Evolutionary conservation across 768 basidiomycete species (phyloP), one percentile per base, ranked within the genome.

Genomic region (Rhodotorula paludigena): DNA sequence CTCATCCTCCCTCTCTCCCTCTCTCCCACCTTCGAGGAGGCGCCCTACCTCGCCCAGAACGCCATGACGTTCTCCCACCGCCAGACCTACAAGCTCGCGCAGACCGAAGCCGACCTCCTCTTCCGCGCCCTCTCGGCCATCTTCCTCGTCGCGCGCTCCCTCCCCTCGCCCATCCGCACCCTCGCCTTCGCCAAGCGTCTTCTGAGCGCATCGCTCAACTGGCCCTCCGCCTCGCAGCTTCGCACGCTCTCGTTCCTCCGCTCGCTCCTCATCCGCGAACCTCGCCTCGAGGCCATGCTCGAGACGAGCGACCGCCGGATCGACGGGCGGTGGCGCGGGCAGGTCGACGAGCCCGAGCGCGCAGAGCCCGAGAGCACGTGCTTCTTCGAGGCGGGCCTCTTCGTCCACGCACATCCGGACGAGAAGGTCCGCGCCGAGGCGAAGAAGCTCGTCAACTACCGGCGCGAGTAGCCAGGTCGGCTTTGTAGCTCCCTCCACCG

Each of bases 111-210:
- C 18, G 78, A 79, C 77, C 84, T 93, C 78, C 81, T 98, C 57
- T 97, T 99, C 83, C 85, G 87, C 62, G 88, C 90, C 56, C 82
- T 99, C 63, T 80, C 85, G 53, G 82, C 90, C 59, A 85, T 88
- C 49, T 94, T 98, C 81, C 85, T 88, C 60, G 86, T 89, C 32
- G 84, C 85, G 56, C 82, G 78, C 55, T 80, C 84, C 60, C 80
- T 51, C 76, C 81, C 32, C 79, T 84, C 35, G 84, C 90, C 33
- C 80, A 87, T 68, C 83, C 78, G 86, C 84, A 87, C 91, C 73
- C 90, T 92, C 51, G 91, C 94, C 5, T 98, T 98, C 78, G 84
- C 89, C 60, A 98, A 98, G 80, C 89, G 94, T n/a, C 82, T 98
- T 54, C 82, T 94, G 36, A 83, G 84, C 55, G 86, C 87, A 41